phyloP scores from a whole-genome alignment of 116 monocot genomes.

The Trichopus zeylanicus region DNA sequence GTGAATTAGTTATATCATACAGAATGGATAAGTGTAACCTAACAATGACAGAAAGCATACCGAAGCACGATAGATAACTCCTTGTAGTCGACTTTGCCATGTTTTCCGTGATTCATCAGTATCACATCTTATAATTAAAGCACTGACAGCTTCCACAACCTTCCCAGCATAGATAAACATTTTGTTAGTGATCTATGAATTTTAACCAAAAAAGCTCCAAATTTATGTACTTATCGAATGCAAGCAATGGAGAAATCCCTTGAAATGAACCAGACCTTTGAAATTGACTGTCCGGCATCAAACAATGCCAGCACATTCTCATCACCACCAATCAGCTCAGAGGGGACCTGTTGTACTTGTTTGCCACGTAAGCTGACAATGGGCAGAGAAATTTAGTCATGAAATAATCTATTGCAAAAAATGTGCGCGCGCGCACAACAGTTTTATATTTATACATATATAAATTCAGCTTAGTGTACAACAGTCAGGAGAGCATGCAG shows the following conservation, averaged over 20 bases:
- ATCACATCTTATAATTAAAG: slow-evolving; percentile 66
- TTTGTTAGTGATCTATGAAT: not conserved
- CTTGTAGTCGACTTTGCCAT: slow-evolving; percentile 87
- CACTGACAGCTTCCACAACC: slow-evolving; percentile 82
- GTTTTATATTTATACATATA: too few relatives aligned
- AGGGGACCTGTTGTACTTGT: slow-evolving; percentile 73
- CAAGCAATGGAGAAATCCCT: not conserved
- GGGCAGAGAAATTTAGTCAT: not conserved
- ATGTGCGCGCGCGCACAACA: too few relatives aligned
- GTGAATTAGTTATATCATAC: too few relatives aligned
- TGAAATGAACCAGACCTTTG: slow-evolving; percentile 39
- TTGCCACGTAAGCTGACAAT: slow-evolving; percentile 77
- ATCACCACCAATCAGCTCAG: slow-evolving; percentile 41
- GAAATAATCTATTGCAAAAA: too few relatives aligned
- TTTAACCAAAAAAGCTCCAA: too few relatives aligned
- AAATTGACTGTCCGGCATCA: slow-evolving; percentile 58
- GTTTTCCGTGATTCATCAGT: slow-evolving; percentile 49
- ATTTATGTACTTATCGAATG: too few relatives aligned
- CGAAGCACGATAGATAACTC: slow-evolving; percentile 90
- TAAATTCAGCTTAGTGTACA: too few relatives aligned
- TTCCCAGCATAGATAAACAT: slow-evolving; percentile 12
- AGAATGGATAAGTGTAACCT: too few relatives aligned
- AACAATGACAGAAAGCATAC: slow-evolving; percentile 23
- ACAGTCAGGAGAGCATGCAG: too few relatives aligned
- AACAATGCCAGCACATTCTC: slow-evolving; percentile 70